phyloP scores from a whole-genome alignment of 345 rosid genomes.

The Cardiospermum halicacabum region DNA sequence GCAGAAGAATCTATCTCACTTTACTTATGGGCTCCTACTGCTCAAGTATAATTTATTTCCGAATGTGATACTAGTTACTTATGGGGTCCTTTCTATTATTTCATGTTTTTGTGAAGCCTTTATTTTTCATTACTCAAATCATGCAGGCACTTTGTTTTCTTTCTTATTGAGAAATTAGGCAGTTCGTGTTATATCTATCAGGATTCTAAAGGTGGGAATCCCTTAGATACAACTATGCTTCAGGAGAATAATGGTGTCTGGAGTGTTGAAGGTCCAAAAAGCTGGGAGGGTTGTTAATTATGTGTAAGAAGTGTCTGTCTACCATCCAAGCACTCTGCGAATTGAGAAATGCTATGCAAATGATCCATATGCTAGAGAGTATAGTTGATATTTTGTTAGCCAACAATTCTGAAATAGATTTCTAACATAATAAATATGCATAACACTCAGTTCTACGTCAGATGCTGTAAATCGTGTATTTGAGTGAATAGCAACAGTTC shows the following conservation, averaged over 20 bases:
- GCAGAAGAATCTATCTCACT: constrained; percentile 50
- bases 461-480: neutral
- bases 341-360: constrained; percentile 80
- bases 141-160: constrained; percentile 13
- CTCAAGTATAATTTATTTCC: constrained; percentile 49
- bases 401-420: constrained; percentile 24
- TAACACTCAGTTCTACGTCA: neutral
- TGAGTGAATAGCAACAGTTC: neutral
- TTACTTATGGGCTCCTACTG: constrained; percentile 89
- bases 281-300: constrained; percentile 92
- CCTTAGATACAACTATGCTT: constrained; percentile 46
- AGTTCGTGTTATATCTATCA: constrained; percentile 50
- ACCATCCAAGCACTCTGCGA: constrained; percentile 70
- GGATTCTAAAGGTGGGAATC: constrained; percentile 39
- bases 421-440: constrained; percentile 9
- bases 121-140: neutral
- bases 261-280: constrained; percentile 51
- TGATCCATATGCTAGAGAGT: constrained; percentile 98
- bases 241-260: constrained; percentile 74
- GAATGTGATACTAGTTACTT: neutral
- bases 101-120: constrained; percentile 9
- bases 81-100: no score
- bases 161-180: constrained; percentile 45
- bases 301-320: constrained; percentile 68
- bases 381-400: constrained; percentile 33